A percentile compares a stretch with the other conserved stretches of the same genome.
phyloP scores from a whole-genome alignment of 2,329 filamentous ascomycete species.

The Cladobotryum protrusum region DNA sequence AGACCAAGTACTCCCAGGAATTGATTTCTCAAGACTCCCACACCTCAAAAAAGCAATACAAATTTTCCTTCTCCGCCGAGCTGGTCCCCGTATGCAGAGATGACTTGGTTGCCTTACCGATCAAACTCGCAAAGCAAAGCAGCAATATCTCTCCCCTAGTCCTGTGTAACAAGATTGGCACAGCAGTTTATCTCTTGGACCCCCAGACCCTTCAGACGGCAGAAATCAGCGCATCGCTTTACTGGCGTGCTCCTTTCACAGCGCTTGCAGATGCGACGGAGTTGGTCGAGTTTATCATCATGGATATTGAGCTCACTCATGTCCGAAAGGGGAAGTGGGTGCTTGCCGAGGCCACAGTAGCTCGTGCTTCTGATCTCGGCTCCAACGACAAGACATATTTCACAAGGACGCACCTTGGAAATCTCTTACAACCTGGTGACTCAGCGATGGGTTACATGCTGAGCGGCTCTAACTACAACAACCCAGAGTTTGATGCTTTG shows the following conservation, averaged over 20 bases:
- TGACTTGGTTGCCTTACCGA: conserved; percentile 86
- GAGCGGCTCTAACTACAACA: conserved; percentile 88
- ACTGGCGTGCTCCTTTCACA: conserved; percentile 85
- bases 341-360: conserved; percentile 82
- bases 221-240: conserved; percentile 74
- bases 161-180: conserved; percentile 83
- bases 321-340: conserved; percentile 73
- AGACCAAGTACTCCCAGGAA: conserved; percentile 70
- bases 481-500: conserved; percentile 73
- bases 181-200: conserved; percentile 82
- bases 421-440: conserved; percentile 80
- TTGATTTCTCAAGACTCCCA: conserved; percentile 91
- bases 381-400: conserved; percentile 84
- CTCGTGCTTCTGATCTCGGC: conserved; percentile 79
- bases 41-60: conserved; percentile 86
- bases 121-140: conserved; percentile 77
- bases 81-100: conserved; percentile 95
- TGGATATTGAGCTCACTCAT: conserved; percentile 83
- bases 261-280: conserved; percentile 78
- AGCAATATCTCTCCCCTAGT: conserved; percentile 86
- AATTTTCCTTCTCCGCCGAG: conserved; percentile 86
- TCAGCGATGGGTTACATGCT: conserved; percentile 93
- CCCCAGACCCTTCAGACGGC: conserved; percentile 85
- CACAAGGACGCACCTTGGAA: conserved; percentile 82
- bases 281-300: conserved; percentile 85